Evolutionary conservation across 768 basidiomycete genomes (phyloP).

Genomic region (Rhizopogon rudus): DNA sequence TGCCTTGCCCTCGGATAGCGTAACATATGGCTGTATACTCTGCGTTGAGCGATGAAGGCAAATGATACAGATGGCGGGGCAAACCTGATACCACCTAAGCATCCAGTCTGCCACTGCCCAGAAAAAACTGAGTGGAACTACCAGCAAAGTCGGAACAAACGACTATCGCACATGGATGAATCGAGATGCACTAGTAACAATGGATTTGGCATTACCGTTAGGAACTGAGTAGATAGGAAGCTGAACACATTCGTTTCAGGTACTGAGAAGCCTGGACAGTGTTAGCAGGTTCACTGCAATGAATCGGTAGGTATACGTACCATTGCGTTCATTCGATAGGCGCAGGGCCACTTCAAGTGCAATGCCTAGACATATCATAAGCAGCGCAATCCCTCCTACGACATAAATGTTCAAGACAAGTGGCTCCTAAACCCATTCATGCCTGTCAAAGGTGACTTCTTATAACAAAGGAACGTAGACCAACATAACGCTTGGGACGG

Average conservation of each 20-base stretch:
- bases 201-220: slow-evolving; percentile 30
- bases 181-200: neutral
- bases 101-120: slow-evolving; percentile 52
- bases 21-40: slow-evolving; percentile 51
- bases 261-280: slow-evolving; percentile 47
- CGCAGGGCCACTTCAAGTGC: slow-evolving; percentile 41
- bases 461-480: slow-evolving; percentile 8
- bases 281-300: slow-evolving; percentile 3
- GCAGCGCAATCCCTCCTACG: slow-evolving; percentile 32
- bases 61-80: slow-evolving; percentile 6
- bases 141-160: slow-evolving; percentile 50
- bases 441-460: neutral
- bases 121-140: slow-evolving; percentile 45
- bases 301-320: slow-evolving; percentile 25
- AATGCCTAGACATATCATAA: slow-evolving; percentile 43
- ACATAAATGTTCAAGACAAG: slow-evolving; percentile 32
- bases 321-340: slow-evolving; percentile 37
- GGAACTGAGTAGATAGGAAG: slow-evolving; percentile 39
- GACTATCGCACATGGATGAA: slow-evolving; percentile 31
- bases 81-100: slow-evolving; percentile 54
- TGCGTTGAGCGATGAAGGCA: neutral
- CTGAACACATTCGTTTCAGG: slow-evolving; percentile 45
- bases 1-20: slow-evolving; percentile 47
- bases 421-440: slow-evolving; percentile 18
- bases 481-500: slow-evolving; percentile 40